Evolutionary conservation across 177 flowering plant species (phyloP).

Genomic region (Vitis hybrid): DNA sequence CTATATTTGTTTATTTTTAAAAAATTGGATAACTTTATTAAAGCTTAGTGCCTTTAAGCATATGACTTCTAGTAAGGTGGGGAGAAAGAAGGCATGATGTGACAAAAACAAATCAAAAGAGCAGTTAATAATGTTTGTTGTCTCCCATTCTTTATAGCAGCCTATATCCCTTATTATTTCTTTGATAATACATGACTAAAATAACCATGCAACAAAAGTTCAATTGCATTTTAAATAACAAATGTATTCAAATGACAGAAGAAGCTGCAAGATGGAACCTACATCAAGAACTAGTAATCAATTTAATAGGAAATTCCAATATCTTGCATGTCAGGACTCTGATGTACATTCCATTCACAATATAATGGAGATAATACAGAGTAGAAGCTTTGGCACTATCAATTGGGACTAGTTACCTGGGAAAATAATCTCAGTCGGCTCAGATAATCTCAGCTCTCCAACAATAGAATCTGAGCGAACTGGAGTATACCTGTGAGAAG

Average conservation of each 20-base stretch:
- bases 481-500: constrained; percentile 75
- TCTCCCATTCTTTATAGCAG: not conserved
- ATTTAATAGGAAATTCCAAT: not conserved
- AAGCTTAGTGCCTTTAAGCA: too few relatives aligned
- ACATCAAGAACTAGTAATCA: not conserved
- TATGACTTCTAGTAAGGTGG: too few relatives aligned
- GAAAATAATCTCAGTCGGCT: constrained; percentile 70
- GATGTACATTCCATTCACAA: not conserved
- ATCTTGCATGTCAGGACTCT: not conserved
- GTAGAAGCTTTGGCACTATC: not conserved
- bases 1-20: too few relatives aligned
- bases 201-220: too few relatives aligned
- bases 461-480: constrained; percentile 89
- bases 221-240: too few relatives aligned
- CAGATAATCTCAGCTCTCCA: constrained; percentile 86
- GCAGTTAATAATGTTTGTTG: too few relatives aligned
- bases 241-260: too few relatives aligned
- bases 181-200: too few relatives aligned
- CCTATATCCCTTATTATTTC: not conserved
- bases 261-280: too few relatives aligned
- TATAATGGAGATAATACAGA: not conserved
- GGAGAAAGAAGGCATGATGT: too few relatives aligned
- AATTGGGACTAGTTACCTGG: constrained; percentile 56
- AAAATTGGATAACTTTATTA: too few relatives aligned
- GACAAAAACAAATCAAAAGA: too few relatives aligned